phyloP scores from a whole-genome alignment of 2,329 filamentous ascomycete species.

The Albifimbria verrucaria region DNA sequence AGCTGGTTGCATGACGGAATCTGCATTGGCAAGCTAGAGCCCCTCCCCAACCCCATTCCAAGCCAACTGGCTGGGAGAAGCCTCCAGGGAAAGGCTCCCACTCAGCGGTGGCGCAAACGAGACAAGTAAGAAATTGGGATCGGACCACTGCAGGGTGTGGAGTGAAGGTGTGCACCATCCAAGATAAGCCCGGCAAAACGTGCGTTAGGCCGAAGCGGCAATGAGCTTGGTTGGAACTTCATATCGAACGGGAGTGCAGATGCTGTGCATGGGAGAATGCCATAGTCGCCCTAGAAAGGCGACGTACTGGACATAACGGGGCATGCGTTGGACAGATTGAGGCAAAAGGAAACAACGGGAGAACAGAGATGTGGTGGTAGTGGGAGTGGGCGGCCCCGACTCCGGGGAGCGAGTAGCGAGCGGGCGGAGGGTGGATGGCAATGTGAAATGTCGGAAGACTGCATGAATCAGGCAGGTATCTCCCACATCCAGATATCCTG shows the following conservation, averaged over 20 bases:
- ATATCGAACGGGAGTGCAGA: background rate
- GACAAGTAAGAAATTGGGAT: background rate
- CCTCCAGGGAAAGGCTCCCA: background rate
- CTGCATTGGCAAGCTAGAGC: slow-evolving; percentile 38
- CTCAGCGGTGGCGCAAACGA: background rate
- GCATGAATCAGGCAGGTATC: background rate
- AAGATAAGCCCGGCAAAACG: background rate
- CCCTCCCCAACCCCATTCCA: slow-evolving; percentile 14
- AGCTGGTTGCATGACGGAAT: slow-evolving; percentile 55
- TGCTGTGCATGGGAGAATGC: background rate
- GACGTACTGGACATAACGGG: background rate
- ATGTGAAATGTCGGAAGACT: background rate
- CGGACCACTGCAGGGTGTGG: background rate
- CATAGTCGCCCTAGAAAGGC: background rate
- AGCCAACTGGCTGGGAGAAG: background rate
- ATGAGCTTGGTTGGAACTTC: background rate
- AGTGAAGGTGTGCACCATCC: background rate
- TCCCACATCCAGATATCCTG: background rate
- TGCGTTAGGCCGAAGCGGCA: background rate
- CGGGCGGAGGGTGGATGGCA: background rate
- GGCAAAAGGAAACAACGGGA: background rate
- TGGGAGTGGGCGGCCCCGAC: background rate
- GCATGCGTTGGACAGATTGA: background rate
- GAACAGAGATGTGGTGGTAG: background rate
- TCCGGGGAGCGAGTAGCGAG: background rate